phyloP scores from a whole-genome alignment of 441 rosid species.

The Viola pubescens region DNA sequence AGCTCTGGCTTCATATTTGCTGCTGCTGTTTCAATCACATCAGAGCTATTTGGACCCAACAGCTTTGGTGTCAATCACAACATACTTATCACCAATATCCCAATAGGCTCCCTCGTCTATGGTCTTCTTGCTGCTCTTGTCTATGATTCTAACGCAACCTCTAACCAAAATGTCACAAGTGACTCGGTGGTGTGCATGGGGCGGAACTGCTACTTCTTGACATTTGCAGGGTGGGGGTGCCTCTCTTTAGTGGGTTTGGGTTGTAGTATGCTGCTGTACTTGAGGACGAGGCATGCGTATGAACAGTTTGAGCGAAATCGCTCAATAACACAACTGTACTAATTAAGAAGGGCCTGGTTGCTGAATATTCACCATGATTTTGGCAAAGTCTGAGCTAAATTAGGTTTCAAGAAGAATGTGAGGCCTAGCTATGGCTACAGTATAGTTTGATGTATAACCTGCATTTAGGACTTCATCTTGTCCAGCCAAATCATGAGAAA shows the following conservation, averaged over 20 bases:
- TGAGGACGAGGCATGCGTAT: constrained; percentile 81
- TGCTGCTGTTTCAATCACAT: constrained; percentile 87
- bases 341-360: not conserved
- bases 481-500: too few species aligned
- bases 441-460: not conserved
- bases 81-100: constrained; percentile 84
- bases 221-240: constrained; percentile 90
- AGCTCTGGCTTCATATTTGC: constrained; percentile 96
- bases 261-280: constrained; percentile 57
- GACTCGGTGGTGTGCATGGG: constrained; percentile 79
- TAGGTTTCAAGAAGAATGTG: not conserved
- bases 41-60: constrained; percentile 85
- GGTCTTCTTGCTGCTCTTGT: constrained; percentile 82
- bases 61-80: constrained; percentile 92
- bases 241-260: constrained; percentile 59
- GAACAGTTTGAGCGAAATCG: constrained; percentile 64
- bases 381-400: not conserved
- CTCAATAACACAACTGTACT: constrained; percentile 19
- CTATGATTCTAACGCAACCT: constrained; percentile 49
- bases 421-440: not conserved
- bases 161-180: constrained; percentile 1
- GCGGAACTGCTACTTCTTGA: constrained; percentile 58
- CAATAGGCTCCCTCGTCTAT: constrained; percentile 70
- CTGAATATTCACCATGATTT: not conserved
- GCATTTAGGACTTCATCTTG: too few species aligned